Percentiles rank a stretch among this genome's conserved stretches.
phyloP scores from a whole-genome alignment of 108 stramenopile species.

The Bacterosira constricta region DNA sequence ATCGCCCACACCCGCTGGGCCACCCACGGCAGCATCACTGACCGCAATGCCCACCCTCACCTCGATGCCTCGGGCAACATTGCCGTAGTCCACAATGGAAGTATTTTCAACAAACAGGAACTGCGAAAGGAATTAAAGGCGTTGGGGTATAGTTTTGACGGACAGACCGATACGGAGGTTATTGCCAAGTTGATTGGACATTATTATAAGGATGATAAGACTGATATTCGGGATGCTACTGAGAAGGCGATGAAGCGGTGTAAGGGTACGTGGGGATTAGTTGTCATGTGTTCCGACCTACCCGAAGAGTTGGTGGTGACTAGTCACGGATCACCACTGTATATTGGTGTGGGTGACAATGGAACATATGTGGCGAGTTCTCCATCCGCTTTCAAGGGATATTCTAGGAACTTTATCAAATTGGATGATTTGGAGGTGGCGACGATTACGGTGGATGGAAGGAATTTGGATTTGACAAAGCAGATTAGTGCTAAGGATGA shows the following conservation, averaged over 20 bases:
- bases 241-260: conserved; percentile 65
- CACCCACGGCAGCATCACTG: conserved; percentile 88
- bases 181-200: conserved; percentile 81
- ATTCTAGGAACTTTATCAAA: conserved; percentile 87
- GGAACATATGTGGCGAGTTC: conserved; percentile 84
- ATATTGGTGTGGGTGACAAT: conserved; percentile 79
- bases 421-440: conserved; percentile 87
- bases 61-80: conserved; percentile 67
- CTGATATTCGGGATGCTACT: conserved; percentile 57
- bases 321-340: conserved; percentile 84
- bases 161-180: conserved; percentile 92
- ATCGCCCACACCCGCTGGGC: conserved; percentile 94
- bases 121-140: conserved; percentile 66
- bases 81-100: conserved; percentile 90
- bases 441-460: conserved; percentile 65
- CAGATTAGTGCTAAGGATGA: conserved; percentile 52
- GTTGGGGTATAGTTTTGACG: conserved; percentile 67
- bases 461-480: conserved; percentile 67
- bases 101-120: conserved; percentile 78
- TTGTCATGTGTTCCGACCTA: conserved; percentile 51
- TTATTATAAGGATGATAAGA: conserved; percentile 35
- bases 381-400: conserved; percentile 75
- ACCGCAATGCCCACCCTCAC: conserved; percentile 90
- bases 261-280: conserved; percentile 84
- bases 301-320: conserved; percentile 87